Percentiles rank a stretch among this genome's conserved stretches.
Conservation (phyloP, 2,329 filamentous ascomycete species). For the Aureobasidium sp. region DNA sequence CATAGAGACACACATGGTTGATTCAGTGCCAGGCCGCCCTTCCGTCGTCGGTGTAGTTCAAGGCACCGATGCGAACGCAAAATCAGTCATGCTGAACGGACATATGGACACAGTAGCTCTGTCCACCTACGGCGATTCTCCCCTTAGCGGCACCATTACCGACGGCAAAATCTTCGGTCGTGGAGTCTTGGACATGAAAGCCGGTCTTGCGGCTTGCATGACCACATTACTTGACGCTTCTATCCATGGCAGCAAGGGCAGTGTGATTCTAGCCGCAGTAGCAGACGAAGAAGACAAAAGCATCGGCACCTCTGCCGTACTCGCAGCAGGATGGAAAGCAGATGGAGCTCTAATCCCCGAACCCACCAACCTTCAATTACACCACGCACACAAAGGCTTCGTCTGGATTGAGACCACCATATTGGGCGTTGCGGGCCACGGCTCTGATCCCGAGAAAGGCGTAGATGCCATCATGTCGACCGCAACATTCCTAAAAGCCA, state of each 20-base stretch:
- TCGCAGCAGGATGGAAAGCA: conserved; percentile 9
- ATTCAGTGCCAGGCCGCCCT: not conserved
- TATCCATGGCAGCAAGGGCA: not conserved
- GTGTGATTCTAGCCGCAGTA: conserved; percentile 1
- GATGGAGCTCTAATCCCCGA: conserved; percentile 5
- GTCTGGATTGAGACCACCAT: not conserved
- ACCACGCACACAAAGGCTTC: conserved; percentile 11
- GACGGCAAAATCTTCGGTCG: not conserved
- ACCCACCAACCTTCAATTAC: not conserved
- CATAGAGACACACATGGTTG: not conserved
- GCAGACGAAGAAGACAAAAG: not conserved
- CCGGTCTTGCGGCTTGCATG: conserved; percentile 3
- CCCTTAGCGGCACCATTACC: not conserved
- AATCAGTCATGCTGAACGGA: conserved; percentile 1
- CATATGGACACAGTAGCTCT: not conserved
- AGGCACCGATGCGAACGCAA: not conserved
- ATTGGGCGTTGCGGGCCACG: not conserved
- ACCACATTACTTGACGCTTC: not conserved
- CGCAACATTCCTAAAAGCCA: not conserved
- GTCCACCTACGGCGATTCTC: not conserved
- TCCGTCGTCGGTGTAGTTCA: not conserved
- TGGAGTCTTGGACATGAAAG: conserved; percentile 13
- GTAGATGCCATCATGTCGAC: not conserved
- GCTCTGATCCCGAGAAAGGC: not conserved
- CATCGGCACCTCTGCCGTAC: not conserved